Conservation (phyloP, 768 basidiomycete genomes). For the Rhizopogon vulgaris region DNA sequence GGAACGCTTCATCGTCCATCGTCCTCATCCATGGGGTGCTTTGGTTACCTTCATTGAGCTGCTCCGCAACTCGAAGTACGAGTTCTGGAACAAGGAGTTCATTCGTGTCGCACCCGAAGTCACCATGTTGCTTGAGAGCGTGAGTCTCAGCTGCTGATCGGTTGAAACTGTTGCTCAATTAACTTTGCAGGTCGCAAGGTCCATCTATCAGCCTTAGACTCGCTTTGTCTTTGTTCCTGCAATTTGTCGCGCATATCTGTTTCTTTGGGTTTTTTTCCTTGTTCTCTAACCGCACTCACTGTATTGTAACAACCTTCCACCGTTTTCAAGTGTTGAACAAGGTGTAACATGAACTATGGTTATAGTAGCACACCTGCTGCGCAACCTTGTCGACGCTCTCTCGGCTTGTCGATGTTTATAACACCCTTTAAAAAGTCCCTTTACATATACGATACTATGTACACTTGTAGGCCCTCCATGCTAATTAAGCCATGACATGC, state of each 20-base stretch:
- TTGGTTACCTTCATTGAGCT: conserved; percentile 91
- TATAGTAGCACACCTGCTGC: conserved; percentile 13
- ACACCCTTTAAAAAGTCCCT: conserved; percentile 1
- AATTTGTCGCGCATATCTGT: conserved; percentile 79
- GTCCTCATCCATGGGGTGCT: conserved; percentile 96
- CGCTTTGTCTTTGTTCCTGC: conserved; percentile 55
- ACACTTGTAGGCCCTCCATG: conserved; percentile 25
- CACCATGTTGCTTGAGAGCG: conserved; percentile 77
- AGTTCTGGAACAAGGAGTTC: conserved; percentile 88
- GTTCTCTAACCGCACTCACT: conserved; percentile 50
- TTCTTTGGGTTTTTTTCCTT: conserved; percentile 49
- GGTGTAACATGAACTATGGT: conserved; percentile 45
- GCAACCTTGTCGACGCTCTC: conserved; percentile 1
- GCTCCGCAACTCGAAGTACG: conserved; percentile 83
- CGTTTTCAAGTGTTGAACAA: conserved; percentile 54
- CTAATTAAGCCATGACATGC: conserved; percentile 45
- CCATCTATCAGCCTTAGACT: conserved; percentile 75
- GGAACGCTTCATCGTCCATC: conserved; percentile 89
- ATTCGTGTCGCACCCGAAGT: conserved; percentile 83
- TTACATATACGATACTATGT: conserved; percentile 30
- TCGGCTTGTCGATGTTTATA: conserved; percentile 5
- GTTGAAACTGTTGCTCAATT: conserved; percentile 6
- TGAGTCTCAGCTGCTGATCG: conserved; percentile 32
- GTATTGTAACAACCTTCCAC: conserved; percentile 72
- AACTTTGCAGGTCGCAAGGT: conserved; percentile 57